These are phyloP conservation scores for Yarrowia osloensis DNA, from an alignment of 805 yeast genomes.

Conservation along the genomic window DNA sequence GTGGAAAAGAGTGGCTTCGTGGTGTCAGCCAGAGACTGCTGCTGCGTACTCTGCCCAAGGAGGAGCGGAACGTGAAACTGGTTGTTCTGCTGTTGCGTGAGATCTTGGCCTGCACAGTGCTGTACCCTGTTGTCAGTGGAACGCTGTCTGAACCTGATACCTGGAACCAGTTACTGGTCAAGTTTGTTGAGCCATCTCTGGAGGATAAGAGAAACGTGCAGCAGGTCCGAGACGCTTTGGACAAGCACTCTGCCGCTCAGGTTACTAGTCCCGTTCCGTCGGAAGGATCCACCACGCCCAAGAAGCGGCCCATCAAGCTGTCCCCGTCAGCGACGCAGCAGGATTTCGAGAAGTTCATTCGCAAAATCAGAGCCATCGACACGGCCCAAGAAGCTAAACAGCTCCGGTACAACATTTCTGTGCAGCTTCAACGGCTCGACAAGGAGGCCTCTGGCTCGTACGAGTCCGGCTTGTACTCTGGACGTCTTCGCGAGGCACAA, in stretches of 20 bases:
- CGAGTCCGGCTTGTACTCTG: neutral
- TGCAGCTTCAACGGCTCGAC: conserved; percentile 50
- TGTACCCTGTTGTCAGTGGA: conserved; percentile 51
- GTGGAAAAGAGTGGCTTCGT: conserved; percentile 56
- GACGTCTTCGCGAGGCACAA: conserved; percentile 6
- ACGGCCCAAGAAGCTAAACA: conserved; percentile 52
- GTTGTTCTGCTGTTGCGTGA: conserved; percentile 60
- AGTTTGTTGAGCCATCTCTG: conserved; percentile 61
- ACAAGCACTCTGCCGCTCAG: conserved; percentile 52
- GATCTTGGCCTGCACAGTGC: conserved; percentile 58
- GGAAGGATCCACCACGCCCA: conserved; percentile 30
- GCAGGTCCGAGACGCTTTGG: conserved; percentile 66
- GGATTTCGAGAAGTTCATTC: conserved; percentile 48
- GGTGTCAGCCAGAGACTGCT: conserved; percentile 48
- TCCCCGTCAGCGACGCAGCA: conserved; percentile 47
- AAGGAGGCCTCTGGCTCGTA: conserved; percentile 38
- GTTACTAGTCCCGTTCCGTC: conserved; percentile 10
- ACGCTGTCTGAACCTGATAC: conserved; percentile 72
- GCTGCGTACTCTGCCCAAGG: conserved; percentile 52
- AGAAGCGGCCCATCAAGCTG: conserved; percentile 39
- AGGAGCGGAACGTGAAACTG: conserved; percentile 51
- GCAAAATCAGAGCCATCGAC: conserved; percentile 42
- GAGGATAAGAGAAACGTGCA: conserved; percentile 75
- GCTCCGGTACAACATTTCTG: conserved; percentile 49
- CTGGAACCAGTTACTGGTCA: conserved; percentile 66